phyloP scores from a whole-genome alignment of 2,329 filamentous ascomycete genomes.

The Pseudonectria buxi region DNA sequence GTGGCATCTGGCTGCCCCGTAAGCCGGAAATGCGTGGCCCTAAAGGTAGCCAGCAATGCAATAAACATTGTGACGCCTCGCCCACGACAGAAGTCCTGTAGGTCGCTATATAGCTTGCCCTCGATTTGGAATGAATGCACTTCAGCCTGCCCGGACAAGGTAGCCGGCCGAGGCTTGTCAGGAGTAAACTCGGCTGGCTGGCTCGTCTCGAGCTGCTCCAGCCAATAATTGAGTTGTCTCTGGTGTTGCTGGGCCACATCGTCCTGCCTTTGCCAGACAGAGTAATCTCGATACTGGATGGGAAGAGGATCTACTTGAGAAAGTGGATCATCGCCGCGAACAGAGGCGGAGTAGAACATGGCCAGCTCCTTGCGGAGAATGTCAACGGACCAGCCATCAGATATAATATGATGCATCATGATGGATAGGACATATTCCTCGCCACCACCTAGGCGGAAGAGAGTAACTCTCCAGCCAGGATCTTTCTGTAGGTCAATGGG shows the following conservation, averaged over 20 bases:
- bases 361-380: conserved; percentile 13
- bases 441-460: neutral
- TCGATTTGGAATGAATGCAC: neutral
- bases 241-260: conserved; percentile 9
- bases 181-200: conserved; percentile 6
- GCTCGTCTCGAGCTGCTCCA: conserved; percentile 3
- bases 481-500: neutral
- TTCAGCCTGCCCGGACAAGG: conserved; percentile 2
- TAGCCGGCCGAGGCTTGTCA: conserved; percentile 7
- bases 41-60: conserved; percentile 16
- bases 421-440: conserved; percentile 2
- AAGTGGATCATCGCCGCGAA: neutral
- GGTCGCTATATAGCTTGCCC: neutral
- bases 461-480: conserved; percentile 1
- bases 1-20: conserved; percentile 17
- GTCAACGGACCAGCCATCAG: conserved; percentile 20
- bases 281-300: conserved; percentile 21
- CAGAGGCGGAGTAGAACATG: conserved; percentile 10
- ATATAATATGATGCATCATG: conserved; percentile 10
- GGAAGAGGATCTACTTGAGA: conserved; percentile 8
- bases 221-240: conserved; percentile 16
- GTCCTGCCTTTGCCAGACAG: conserved; percentile 16
- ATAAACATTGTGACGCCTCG: conserved; percentile 1
- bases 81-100: conserved; percentile 1
- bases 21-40: conserved; percentile 19